A percentile compares a stretch with the other conserved stretches of the same genome.
phyloP scores from a whole-genome alignment of 192 early-diverging fungal species.

The Backusella mclennaniae region DNA sequence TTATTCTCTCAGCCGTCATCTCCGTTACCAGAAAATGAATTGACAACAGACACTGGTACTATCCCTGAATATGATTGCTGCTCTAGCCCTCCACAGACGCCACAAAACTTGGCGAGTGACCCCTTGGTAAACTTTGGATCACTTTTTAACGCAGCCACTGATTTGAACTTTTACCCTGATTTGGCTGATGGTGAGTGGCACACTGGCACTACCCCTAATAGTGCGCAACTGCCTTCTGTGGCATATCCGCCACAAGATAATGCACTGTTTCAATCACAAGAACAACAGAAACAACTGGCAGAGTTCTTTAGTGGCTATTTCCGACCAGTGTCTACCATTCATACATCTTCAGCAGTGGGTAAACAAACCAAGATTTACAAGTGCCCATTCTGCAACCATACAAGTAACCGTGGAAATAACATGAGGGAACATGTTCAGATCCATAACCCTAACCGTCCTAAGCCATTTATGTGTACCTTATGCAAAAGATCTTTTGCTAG shows the following conservation, averaged over 20 bases:
- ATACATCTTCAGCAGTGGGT: not conserved
- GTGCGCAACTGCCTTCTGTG: not conserved
- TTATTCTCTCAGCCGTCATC: not conserved
- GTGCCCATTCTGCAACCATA: conserved; percentile 50
- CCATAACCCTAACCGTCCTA: conserved; percentile 65
- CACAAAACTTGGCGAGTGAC: not conserved
- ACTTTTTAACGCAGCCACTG: not conserved
- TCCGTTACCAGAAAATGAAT: not conserved
- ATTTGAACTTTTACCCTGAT: not conserved
- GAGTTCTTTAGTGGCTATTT: not conserved
- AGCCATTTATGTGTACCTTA: conserved; percentile 50
- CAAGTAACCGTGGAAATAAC: conserved; percentile 67
- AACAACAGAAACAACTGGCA: not conserved
- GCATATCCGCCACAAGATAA: not conserved
- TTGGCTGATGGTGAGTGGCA: not conserved
- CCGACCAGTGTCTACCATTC: not conserved
- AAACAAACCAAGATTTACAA: conserved; percentile 29
- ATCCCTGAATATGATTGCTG: not conserved
- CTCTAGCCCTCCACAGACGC: not conserved
- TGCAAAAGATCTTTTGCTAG: conserved; percentile 62
- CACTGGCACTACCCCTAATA: not conserved
- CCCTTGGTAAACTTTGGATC: not conserved
- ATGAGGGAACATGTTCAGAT: conserved; percentile 63
- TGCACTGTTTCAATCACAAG: not conserved
- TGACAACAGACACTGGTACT: not conserved